A percentile compares a stretch with the other conserved stretches of the same genome.
Evolutionary conservation across 2,329 filamentous ascomycete genomes (phyloP).

Genomic region (Botrytis sinoallii): DNA sequence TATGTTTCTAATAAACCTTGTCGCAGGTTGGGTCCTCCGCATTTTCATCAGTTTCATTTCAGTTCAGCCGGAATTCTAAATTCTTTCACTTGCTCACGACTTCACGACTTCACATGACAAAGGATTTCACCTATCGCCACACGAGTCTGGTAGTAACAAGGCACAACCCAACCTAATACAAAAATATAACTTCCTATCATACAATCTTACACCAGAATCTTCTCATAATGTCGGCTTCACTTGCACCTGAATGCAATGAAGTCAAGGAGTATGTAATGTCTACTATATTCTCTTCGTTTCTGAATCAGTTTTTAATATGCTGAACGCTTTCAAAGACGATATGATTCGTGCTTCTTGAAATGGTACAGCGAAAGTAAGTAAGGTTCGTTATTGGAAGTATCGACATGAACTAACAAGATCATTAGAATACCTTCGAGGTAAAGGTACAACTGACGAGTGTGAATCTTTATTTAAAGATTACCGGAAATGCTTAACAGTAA

Average conservation of each 20-base stretch:
- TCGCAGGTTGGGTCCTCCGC: constrained; percentile 12
- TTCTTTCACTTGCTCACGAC: background rate
- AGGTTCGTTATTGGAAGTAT: constrained; percentile 22
- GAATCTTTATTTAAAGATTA: constrained; percentile 84
- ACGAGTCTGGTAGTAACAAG: background rate
- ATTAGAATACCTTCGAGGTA: constrained; percentile 83
- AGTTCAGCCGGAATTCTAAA: background rate
- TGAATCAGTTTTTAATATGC: background rate
- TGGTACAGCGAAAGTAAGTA: constrained; percentile 97
- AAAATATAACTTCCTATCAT: background rate
- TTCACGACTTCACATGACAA: constrained; percentile 13
- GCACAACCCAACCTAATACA: background rate
- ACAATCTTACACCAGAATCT: background rate
- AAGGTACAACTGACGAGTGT: constrained; percentile 80
- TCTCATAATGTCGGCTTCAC: constrained; percentile 80
- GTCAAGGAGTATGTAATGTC: constrained; percentile 74
- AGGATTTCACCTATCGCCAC: background rate
- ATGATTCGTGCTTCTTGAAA: constrained; percentile 96
- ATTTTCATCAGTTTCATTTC: constrained; percentile 2
- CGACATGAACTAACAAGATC: constrained; percentile 22
- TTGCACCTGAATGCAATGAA: constrained; percentile 92
- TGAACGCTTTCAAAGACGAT: constrained; percentile 58
- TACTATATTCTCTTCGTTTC: background rate
- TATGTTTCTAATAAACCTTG: constrained; percentile 7
- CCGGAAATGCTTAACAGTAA: constrained; percentile 77